Evolutionary conservation across 345 rosid genomes (phyloP).

Genomic region (Geranium brycei): DNA sequence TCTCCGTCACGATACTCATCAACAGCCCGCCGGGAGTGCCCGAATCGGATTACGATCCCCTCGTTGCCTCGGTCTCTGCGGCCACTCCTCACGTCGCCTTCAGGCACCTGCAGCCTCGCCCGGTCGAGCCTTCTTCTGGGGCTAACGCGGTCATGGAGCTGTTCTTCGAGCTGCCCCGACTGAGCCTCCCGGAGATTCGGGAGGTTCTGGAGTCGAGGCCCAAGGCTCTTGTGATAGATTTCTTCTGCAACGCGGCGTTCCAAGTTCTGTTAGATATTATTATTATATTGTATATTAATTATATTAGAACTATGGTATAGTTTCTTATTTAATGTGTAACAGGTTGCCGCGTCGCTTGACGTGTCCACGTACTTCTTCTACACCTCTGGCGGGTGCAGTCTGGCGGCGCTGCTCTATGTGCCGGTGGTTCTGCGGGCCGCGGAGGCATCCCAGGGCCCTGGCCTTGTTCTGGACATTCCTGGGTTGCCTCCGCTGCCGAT

Average conservation of each 20-base stretch:
- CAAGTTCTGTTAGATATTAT: no score
- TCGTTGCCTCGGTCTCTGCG: slow-evolving; percentile 8
- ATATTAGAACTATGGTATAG: no score
- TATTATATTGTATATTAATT: no score
- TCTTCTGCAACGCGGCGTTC: slow-evolving; percentile 15
- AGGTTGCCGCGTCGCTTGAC: slow-evolving; percentile 13
- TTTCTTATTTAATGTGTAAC: no score
- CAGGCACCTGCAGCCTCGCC: slow-evolving; percentile 19
- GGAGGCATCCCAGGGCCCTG: slow-evolving; percentile 17
- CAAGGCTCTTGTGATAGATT: slow-evolving; percentile 20
- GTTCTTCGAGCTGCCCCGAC: slow-evolving; percentile 9
- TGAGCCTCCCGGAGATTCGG: slow-evolving; percentile 14
- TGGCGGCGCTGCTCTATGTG: slow-evolving; percentile 14
- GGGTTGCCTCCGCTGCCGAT: slow-evolving; percentile 14
- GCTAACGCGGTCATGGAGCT: neutral
- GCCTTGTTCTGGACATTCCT: slow-evolving; percentile 6
- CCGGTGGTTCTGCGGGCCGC: slow-evolving; percentile 7
- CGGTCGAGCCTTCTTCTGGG: neutral
- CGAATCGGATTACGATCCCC: no score
- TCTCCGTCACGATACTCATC: no score
- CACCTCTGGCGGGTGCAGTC: slow-evolving; percentile 10
- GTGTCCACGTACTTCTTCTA: slow-evolving; percentile 22
- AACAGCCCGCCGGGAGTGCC: no score
- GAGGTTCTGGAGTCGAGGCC: slow-evolving; percentile 10
- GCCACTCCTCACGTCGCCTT: slow-evolving; percentile 18